phyloP scores from a whole-genome alignment of 495 filamentous ascomycete genomes.

The Penicillium maclennaniae region DNA sequence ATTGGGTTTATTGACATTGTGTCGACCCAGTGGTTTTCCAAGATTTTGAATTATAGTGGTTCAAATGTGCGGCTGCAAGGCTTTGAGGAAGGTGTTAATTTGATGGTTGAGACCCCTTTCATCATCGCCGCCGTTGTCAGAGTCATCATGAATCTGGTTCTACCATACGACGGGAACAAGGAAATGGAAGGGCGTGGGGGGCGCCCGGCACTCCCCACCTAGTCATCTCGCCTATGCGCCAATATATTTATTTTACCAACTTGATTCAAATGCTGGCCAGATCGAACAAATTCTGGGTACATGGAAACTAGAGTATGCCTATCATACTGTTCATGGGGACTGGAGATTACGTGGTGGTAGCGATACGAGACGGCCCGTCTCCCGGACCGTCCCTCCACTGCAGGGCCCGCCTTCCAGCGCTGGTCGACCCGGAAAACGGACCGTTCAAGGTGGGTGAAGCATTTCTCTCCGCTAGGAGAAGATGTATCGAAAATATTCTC shows the following conservation, averaged over 20 bases:
- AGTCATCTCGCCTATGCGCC: neutral
- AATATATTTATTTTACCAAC: no score
- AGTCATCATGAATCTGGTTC: slow-evolving; percentile 62
- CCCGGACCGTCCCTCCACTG: neutral
- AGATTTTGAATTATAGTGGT: slow-evolving; percentile 65
- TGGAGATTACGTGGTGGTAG: neutral
- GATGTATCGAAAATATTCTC: no score
- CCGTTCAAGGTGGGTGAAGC: neutral
- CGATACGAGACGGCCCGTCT: slow-evolving; percentile 3
- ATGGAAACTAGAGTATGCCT: neutral
- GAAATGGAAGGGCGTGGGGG: slow-evolving; percentile 1
- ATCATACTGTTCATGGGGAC: neutral
- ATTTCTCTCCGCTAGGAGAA: no score
- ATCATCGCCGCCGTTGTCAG: slow-evolving; percentile 62
- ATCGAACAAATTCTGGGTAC: neutral
- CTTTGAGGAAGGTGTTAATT: slow-evolving; percentile 71
- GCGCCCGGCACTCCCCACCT: slow-evolving; percentile 8
- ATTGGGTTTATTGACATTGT: slow-evolving; percentile 75
- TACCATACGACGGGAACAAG: slow-evolving; percentile 29
- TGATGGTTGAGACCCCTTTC: slow-evolving; percentile 67
- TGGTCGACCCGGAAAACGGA: neutral
- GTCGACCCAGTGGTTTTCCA: slow-evolving; percentile 64
- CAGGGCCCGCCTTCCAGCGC: neutral
- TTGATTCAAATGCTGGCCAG: neutral
- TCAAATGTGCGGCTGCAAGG: slow-evolving; percentile 62